Conservation (phyloP, 805 yeast species). For the Candida gorgasii region DNA sequence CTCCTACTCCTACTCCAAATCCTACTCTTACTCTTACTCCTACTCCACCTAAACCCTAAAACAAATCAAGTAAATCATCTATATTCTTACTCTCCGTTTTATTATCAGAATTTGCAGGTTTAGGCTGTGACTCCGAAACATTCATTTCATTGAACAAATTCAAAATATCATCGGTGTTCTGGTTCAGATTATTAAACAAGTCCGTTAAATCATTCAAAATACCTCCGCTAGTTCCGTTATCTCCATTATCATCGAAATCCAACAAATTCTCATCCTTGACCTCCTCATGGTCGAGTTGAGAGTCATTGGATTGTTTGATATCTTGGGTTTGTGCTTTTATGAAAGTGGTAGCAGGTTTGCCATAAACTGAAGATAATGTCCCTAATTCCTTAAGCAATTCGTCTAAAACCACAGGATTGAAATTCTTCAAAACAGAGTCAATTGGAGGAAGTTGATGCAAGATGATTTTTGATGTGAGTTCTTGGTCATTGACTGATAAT, state of each 20-base stretch:
- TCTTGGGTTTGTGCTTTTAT: slow-evolving; percentile 43
- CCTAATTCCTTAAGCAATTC: slow-evolving; percentile 75
- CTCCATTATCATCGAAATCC: slow-evolving; percentile 66
- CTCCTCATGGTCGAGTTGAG: slow-evolving; percentile 41
- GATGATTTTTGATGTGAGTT: slow-evolving; percentile 53
- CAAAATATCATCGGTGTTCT: slow-evolving; percentile 44
- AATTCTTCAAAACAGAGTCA: slow-evolving; percentile 66
- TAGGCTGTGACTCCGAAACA: slow-evolving; percentile 9
- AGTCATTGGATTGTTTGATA: slow-evolving; percentile 15
- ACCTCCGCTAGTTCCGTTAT: slow-evolving; percentile 18
- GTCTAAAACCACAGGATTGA: slow-evolving; percentile 67
- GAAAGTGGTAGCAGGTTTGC: slow-evolving; percentile 73
- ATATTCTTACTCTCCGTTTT: slow-evolving; percentile 15
- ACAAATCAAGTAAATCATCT: slow-evolving; percentile 40
- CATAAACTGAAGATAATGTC: slow-evolving; percentile 85
- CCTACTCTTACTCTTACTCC: background rate
- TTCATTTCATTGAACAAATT: slow-evolving; percentile 38
- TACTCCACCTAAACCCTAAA: too few species aligned
- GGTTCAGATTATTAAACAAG: slow-evolving; percentile 43
- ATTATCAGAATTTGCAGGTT: slow-evolving; percentile 6
- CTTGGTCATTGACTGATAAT: slow-evolving; percentile 36
- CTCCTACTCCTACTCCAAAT: too few species aligned
- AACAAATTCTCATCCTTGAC: slow-evolving; percentile 78
- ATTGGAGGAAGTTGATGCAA: slow-evolving; percentile 69
- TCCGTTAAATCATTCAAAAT: slow-evolving; percentile 77